Conservation (phyloP, 148 eudicot genomes). For the Camellia lanceoleosa region DNA sequence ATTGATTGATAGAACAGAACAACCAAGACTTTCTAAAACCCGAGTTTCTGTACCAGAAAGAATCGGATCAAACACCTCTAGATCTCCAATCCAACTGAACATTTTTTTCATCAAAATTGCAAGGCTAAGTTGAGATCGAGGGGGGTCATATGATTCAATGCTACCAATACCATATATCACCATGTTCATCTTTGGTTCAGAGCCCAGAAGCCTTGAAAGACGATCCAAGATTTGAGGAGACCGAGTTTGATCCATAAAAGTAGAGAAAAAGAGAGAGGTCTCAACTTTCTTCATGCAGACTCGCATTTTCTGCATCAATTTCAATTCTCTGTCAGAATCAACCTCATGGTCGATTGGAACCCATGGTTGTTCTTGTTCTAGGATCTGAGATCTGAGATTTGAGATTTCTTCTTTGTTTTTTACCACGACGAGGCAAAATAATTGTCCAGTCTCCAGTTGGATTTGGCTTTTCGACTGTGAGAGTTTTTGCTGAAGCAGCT, state of each 20-base stretch:
- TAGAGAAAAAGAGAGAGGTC: constrained; percentile 39
- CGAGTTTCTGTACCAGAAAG: constrained; percentile 57
- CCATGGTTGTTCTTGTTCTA: too few relatives aligned
- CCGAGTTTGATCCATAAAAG: constrained; percentile 41
- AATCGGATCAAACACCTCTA: constrained; percentile 64
- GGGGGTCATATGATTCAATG: constrained; percentile 44
- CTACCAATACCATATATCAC: constrained; percentile 72
- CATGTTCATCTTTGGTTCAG: constrained; percentile 49
- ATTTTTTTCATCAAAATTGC: constrained; percentile 7
- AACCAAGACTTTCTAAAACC: constrained; percentile 54
- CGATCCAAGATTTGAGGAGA: constrained; percentile 27
- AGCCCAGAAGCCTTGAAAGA: constrained; percentile 40
- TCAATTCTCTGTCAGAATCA: too few relatives aligned
- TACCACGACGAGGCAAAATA: too few relatives aligned
- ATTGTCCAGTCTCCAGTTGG: too few relatives aligned
- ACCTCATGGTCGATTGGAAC: too few relatives aligned
- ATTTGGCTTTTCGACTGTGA: too few relatives aligned
- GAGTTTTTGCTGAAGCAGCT: too few relatives aligned
- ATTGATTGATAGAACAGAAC: constrained; percentile 48
- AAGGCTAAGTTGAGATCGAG: constrained; percentile 34
- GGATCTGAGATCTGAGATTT: too few relatives aligned
- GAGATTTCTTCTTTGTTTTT: too few relatives aligned
- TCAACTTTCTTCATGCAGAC: constrained; percentile 39
- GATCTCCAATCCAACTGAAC: constrained; percentile 42
- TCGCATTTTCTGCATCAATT: too few relatives aligned